Base-by-base conservation (phyloP, 768 basidiomycete genomes). In the Termitomyces sp. region DNA sequence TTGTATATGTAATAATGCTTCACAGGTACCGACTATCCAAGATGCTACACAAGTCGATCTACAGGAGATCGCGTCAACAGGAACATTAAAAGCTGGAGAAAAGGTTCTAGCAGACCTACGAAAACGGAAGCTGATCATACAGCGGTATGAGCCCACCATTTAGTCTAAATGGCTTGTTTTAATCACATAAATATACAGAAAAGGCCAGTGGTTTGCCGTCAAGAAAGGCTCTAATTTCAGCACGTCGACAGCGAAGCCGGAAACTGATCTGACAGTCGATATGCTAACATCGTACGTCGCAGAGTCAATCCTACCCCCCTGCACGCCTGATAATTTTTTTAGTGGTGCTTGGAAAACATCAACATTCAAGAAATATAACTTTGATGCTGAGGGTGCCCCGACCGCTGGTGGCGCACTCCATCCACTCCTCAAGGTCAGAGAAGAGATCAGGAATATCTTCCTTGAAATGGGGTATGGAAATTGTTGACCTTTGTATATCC, bases 361-460 rank as follows among this genome's bases (percentile, higher is more conserved):
- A 1, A 81, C 79, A 9, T 99, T 91, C 82, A 99, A 99, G 69
- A 94, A 95, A 70, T 99, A 98, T 74, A 99, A 99, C 73, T 98
- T 98, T 63, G 94, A 96, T 62, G 95, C 97, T 0, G 94, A 94
- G 59, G 97, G 97, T 50, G 83, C 87, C 27, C 91, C 89, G 9
- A 87, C 94, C 3, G 82, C 83, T 36, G 94, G 94, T 29, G 97
- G 97, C 38, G 94, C 95, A 13, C 76, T 98, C 29, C 97, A 98
- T 70, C 97, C 97, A 15, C 79, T 99, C 32, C 83, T 99, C 54
- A 98, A 98, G 76, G 97, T 99, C 23, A 81, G 97, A 53, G 97
- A 98, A 73, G 97, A 99, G 70, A 92, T 99, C 66, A 82, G 95
- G 50, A 89, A 89, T 68, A 98, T 98, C 65, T 99, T 99, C 80